Percentiles rank a stretch among this genome's conserved stretches.
Evolutionary conservation across 2,329 filamentous ascomycete species (phyloP).

Genomic region (Diplodia corticola): DNA sequence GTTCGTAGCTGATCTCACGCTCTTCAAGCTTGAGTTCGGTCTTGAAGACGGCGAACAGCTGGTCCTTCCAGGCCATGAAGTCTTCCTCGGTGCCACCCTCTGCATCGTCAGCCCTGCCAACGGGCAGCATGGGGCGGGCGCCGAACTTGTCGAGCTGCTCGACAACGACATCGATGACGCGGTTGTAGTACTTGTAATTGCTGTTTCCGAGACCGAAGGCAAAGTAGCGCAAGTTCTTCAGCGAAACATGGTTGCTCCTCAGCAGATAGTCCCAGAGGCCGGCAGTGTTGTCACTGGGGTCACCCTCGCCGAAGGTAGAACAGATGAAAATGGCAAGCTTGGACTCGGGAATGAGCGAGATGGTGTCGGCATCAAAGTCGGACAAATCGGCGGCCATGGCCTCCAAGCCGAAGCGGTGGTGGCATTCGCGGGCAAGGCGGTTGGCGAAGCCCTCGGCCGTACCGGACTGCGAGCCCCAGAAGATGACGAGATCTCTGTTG

Average conservation of each 20-base stretch:
- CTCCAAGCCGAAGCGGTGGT: constrained; percentile 43
- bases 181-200: constrained; percentile 51
- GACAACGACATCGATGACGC: constrained; percentile 41
- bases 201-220: constrained; percentile 50
- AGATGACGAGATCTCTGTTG: constrained; percentile 40
- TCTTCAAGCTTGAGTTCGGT: constrained; percentile 36
- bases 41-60: constrained; percentile 36
- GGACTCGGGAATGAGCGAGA: constrained; percentile 33
- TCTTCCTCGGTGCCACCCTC: constrained; percentile 47
- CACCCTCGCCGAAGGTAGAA: constrained; percentile 43
- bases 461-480: constrained; percentile 54
- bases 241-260: constrained; percentile 26
- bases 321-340: constrained; percentile 40
- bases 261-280: constrained; percentile 40
- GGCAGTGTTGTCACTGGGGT: constrained; percentile 42
- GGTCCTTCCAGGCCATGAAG: constrained; percentile 46
- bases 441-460: constrained; percentile 49
- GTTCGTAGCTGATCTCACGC: constrained; percentile 37
- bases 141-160: constrained; percentile 36
- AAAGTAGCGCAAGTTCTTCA: constrained; percentile 40
- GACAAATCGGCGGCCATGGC: constrained; percentile 47
- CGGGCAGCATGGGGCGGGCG: constrained; percentile 35
- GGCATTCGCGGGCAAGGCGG: constrained; percentile 43
- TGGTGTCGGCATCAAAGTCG: constrained; percentile 49
- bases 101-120: constrained; percentile 44